These are phyloP conservation scores for Candida qinlingensis DNA, from an alignment of 805 yeast genomes.

Conservation along the genomic window DNA sequence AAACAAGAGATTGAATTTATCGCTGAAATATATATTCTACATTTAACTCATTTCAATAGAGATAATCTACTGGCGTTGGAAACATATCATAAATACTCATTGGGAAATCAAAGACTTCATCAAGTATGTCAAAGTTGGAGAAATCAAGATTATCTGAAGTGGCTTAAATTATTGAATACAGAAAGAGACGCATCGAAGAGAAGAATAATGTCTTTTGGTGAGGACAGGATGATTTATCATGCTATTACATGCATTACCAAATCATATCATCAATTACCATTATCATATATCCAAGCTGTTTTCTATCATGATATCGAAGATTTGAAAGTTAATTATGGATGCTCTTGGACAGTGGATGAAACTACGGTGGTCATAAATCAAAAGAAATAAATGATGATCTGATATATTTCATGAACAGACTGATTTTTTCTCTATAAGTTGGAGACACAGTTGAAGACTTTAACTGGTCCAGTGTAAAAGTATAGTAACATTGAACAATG, in stretches of 20 bases:
- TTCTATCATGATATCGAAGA: slow-evolving; percentile 7
- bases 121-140: slow-evolving; percentile 31
- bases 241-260: slow-evolving; percentile 30
- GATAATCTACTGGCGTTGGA: slow-evolving; percentile 16
- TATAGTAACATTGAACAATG: too few relatives aligned
- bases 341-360: slow-evolving; percentile 14
- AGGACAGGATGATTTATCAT: slow-evolving; percentile 26
- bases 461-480: too few relatives aligned
- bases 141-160: slow-evolving; percentile 25
- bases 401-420: too few relatives aligned
- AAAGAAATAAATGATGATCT: background rate
- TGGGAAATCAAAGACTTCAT: slow-evolving; percentile 28
- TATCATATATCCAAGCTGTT: slow-evolving; percentile 8
- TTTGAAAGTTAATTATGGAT: slow-evolving; percentile 4
- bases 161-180: slow-evolving; percentile 27
- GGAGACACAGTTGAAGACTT: too few relatives aligned
- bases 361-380: slow-evolving; percentile 11
- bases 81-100: slow-evolving; percentile 24
- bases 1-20: slow-evolving; percentile 36
- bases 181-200: slow-evolving; percentile 13
- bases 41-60: slow-evolving; percentile 27
- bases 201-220: slow-evolving; percentile 40
- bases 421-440: too few relatives aligned
- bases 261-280: slow-evolving; percentile 35
- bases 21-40: slow-evolving; percentile 38